These are phyloP conservation scores for Aspergillus melleus DNA, from an alignment of 2,329 filamentous ascomycete species.

Conservation along the genomic window DNA sequence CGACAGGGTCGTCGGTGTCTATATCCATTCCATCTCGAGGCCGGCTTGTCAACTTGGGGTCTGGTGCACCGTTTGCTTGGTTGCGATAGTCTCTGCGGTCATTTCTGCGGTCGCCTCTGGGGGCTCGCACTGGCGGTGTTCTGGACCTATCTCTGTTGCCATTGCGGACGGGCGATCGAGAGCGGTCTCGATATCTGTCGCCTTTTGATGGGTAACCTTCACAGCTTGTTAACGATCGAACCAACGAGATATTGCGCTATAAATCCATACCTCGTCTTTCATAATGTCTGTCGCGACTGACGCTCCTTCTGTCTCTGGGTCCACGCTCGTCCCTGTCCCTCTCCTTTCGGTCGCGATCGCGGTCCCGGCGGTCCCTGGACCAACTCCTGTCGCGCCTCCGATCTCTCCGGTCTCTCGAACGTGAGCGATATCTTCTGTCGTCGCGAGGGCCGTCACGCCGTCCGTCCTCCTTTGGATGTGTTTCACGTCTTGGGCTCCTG, in stretches of 20 bases:
- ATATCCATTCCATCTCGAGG: constrained; percentile 37
- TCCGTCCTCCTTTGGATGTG: constrained; percentile 35
- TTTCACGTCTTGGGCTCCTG: constrained; percentile 41
- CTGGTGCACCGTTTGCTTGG: constrained; percentile 25
- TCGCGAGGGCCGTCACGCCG: constrained; percentile 38
- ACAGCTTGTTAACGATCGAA: background rate
- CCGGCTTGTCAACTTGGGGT: constrained; percentile 21
- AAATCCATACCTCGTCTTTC: constrained; percentile 39
- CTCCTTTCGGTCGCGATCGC: constrained; percentile 34
- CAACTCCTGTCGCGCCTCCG: constrained; percentile 45
- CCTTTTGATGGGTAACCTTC: constrained; percentile 32
- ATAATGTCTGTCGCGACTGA: constrained; percentile 39
- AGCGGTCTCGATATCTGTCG: constrained; percentile 38
- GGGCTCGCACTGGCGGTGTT: constrained; percentile 38
- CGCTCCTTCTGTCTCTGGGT: constrained; percentile 40
- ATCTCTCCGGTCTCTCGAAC: constrained; percentile 40
- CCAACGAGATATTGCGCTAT: background rate
- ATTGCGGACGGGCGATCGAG: constrained; percentile 39
- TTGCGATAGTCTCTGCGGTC: constrained; percentile 30
- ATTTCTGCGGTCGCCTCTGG: constrained; percentile 33
- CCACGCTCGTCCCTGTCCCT: constrained; percentile 38
- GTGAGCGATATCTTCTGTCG: constrained; percentile 43
- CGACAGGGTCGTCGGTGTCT: constrained; percentile 50
- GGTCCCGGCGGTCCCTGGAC: constrained; percentile 42
- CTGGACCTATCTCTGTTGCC: constrained; percentile 35